Base-by-base conservation (phyloP, 2,329 filamentous ascomycete species). In the Colletotrichum sp. region DNA sequence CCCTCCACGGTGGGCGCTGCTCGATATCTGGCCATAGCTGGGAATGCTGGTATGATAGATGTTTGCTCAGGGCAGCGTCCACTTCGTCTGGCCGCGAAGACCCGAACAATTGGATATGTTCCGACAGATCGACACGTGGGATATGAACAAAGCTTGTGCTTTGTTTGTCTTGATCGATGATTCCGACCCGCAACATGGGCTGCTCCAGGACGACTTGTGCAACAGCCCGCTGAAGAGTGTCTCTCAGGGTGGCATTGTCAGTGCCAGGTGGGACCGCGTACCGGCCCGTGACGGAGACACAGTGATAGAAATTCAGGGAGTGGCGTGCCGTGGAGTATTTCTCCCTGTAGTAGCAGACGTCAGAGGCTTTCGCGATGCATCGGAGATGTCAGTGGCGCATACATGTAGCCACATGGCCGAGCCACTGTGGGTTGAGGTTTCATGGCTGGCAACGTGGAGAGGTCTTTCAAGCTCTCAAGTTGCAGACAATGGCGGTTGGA, bases 101-200 rank as follows among this genome's bases (percentile, higher is more conserved):
- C 3, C 70, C 57, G 3, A 80, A 76, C 60, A 84, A 88, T 59
- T 85, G 81, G 28, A 90, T 81, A 69, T 89, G 86, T 16, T 86
- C 78, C 2, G 79, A 75, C 5, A 92, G 81, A 66, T 89, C 81
- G 55, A 92, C 82, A 24, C 82, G 78, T 0, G 83, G 78, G 9
- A 90, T 76, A 61, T 85, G 83, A 9, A 87, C 84, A 78, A 89
- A 92, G 34, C 79, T 81, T 0, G 90, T 85, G 4, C 80, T 72
- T 48, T 82, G 83, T n/a, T 84, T 86, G 48, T 88, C 84, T 64
- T 91, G 85, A 55, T 82, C 84, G 3, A 81, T 79, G 75, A 92
- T 88, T 13, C 88, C 89, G 36, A 89, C 86, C 16, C 87, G 85
- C 59, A 92, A 83, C 74, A 87, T 85, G 4, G 87, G 85, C 70